These are phyloP conservation scores for Apiotrichum montevideense DNA, from an alignment of 1,284 basidiomycete species.

Conservation along the genomic window DNA sequence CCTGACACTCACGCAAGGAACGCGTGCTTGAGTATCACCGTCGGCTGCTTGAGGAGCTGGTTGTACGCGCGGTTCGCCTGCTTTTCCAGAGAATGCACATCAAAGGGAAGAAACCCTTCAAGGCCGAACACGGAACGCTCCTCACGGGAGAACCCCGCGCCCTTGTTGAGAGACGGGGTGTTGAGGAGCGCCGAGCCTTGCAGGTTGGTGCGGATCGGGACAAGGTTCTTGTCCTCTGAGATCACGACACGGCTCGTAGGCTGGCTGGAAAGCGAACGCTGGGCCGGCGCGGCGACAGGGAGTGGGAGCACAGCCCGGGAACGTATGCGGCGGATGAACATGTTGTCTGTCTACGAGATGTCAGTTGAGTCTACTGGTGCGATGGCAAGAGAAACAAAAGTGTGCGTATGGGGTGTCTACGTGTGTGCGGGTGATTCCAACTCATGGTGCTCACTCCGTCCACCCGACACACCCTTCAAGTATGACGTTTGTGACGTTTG, in stretches of 20 bases:
- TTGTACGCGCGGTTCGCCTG: conserved; percentile 62
- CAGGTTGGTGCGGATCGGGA: conserved; percentile 28
- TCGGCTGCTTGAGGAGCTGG: conserved; percentile 51
- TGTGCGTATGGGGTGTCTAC: no score
- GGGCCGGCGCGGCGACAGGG: no score
- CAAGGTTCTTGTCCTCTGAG: conserved; percentile 25
- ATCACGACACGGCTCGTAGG: neutral
- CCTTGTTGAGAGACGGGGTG: conserved; percentile 37
- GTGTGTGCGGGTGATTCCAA: no score
- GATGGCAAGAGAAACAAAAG: no score
- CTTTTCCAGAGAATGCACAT: conserved; percentile 67
- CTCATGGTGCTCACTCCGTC: no score
- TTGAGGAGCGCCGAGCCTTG: conserved; percentile 31
- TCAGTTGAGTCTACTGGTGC: no score
- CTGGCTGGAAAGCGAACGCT: neutral
- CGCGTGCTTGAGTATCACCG: conserved; percentile 44
- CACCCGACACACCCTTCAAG: no score
- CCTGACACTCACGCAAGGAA: conserved; percentile 42
- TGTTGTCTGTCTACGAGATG: no score
- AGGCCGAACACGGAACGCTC: conserved; percentile 67
- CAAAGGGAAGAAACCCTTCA: conserved; percentile 67
- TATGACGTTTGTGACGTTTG: no score
- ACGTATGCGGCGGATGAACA: no score
- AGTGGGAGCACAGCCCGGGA: no score
- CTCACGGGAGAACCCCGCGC: conserved; percentile 64